Evolutionary conservation across 2,329 filamentous ascomycete species (phyloP).

Genomic region (Leptographium lundbergii): DNA sequence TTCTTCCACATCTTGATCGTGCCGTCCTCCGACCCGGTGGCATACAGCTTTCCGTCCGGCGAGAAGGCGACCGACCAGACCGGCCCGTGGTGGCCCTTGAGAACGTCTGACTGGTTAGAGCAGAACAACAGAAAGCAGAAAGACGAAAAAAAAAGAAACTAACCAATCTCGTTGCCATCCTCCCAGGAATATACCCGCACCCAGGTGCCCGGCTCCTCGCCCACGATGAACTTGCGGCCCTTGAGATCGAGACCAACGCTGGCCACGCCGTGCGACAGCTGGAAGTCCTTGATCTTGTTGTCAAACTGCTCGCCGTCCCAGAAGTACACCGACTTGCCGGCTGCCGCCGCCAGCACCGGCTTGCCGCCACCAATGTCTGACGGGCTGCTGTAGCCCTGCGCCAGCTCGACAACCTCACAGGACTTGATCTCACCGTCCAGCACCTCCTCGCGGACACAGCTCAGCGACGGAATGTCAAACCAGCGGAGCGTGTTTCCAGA

Average conservation of each 20-base stretch:
- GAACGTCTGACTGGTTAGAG: slow-evolving; percentile 48
- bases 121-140: not conserved
- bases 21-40: slow-evolving; percentile 91
- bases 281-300: slow-evolving; percentile 62
- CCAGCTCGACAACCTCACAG: slow-evolving; percentile 71
- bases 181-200: slow-evolving; percentile 90
- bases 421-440: slow-evolving; percentile 81
- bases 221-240: slow-evolving; percentile 74
- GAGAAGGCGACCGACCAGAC: slow-evolving; percentile 96
- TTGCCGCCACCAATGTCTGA: slow-evolving; percentile 53
- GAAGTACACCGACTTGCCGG: slow-evolving; percentile 90
- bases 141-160: slow-evolving; percentile 15
- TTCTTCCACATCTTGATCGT: slow-evolving; percentile 89
- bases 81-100: slow-evolving; percentile 93
- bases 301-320: slow-evolving; percentile 67
- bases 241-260: slow-evolving; percentile 80
- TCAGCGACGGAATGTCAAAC: slow-evolving; percentile 75
- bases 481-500: slow-evolving; percentile 86
- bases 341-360: slow-evolving; percentile 73
- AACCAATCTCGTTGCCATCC: slow-evolving; percentile 64
- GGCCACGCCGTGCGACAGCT: slow-evolving; percentile 73
- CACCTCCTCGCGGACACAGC: slow-evolving; percentile 61
- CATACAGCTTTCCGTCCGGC: slow-evolving; percentile 90
- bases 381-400: slow-evolving; percentile 43
- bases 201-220: slow-evolving; percentile 88